Conservation (phyloP, 805 yeast genomes). For the Brettanomyces custersianus region DNA sequence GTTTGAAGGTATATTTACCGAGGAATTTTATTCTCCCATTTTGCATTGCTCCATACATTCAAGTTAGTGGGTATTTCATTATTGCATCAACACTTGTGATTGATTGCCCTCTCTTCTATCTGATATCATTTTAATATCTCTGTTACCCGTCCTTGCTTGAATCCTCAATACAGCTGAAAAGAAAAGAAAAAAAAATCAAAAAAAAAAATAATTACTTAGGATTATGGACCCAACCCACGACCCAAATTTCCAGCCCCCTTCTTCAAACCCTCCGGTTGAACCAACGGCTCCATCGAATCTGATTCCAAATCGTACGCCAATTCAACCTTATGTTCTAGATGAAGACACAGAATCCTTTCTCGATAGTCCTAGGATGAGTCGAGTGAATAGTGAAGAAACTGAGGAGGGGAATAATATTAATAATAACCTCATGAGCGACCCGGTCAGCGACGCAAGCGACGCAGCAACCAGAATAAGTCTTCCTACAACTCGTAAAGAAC, state of each 20-base stretch:
- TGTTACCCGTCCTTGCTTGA: too few species aligned
- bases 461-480: not conserved
- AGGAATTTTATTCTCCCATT: too few species aligned
- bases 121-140: too few species aligned
- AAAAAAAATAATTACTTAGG: too few species aligned
- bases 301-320: constrained; percentile 70
- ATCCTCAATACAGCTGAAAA: too few species aligned
- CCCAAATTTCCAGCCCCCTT: constrained; percentile 83
- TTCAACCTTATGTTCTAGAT: constrained; percentile 69
- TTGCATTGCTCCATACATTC: too few species aligned
- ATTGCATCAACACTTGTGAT: too few species aligned
- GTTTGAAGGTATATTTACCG: too few species aligned
- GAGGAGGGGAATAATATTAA: not conserved
- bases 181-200: too few species aligned
- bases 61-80: too few species aligned
- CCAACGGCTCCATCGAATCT: constrained; percentile 61
- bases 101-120: too few species aligned
- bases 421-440: too few species aligned
- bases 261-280: constrained; percentile 48
- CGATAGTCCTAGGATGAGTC: not conserved
- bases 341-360: not conserved
- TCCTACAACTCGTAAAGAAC: constrained; percentile 1
- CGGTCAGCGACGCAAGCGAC: not conserved
- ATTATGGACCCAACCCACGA: constrained; percentile 94
- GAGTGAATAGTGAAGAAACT: not conserved